Base-by-base conservation (phyloP, 306 rosid species). In the Sicyos baderoa region DNA sequence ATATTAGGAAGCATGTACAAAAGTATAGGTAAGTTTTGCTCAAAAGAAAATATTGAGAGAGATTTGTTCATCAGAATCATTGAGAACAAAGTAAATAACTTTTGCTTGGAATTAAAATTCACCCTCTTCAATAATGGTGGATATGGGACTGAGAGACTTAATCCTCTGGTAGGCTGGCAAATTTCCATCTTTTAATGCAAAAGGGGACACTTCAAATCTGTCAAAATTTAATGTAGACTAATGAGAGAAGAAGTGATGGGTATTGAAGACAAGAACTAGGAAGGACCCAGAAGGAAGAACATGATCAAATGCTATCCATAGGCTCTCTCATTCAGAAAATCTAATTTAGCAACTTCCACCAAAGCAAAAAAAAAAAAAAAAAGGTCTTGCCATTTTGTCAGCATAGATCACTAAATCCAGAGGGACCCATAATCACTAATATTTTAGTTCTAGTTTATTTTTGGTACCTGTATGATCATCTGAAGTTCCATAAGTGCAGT, bases 151-250 rank as follows among this genome's bases (percentile, higher is more conserved):
- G 69, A 40, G 48, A 49, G 6, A 62, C 56, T 47, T 66, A 47
- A 66, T 23, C 57, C 37, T 47, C 37, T 47, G 72, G 44, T 45
- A 11, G 71, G 54, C 71, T 65, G 71, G 71, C 71, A 65, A 65
- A 21, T 47, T 65, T 47, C 54, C 18, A 16, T 21, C 29, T 65
- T 65, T 65, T 65, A 47, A 65, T 65, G 71, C 71, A 13, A 29
- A 21, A 45, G 71, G 71, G 71, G 71, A 45, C 71, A 65, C 71
- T 65, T 21, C 0, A 2, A 65, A 65, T 44, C 71, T 65, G 71
- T 65, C 71, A 65, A 65, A 65, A 65, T 47, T 65, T 65, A 65
- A 21, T 65, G 23, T 21, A 19, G 71, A 42, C 12, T 65, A 10
- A 6, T 21, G 37, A 65, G 71, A 47, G 47, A 65, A 7, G 54